Evolutionary conservation across 495 filamentous ascomycete species (phyloP), one percentile per base, ranked within the genome.

Genomic region (Choiromyces venosus): DNA sequence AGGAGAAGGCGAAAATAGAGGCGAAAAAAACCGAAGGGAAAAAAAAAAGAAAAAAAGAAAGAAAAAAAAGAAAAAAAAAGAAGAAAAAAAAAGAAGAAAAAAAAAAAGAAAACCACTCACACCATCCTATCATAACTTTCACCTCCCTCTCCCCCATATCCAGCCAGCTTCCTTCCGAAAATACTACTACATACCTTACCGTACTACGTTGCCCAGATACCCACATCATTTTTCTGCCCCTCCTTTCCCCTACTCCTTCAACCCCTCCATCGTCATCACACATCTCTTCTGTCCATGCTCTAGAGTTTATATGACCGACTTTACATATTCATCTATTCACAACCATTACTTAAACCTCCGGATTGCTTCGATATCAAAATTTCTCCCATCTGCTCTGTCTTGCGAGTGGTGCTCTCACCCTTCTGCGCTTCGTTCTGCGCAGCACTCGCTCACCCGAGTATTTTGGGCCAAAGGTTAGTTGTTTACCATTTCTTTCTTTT

Each of bases 351-450:
- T 44, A 69, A 72, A 64, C 46, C 46, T 76, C 25, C 74, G 21
- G 69, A 77, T 77, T 76, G 56, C 46, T 42, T 66, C 74, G 40
- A 69, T 37, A 66, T 44, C 73, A 37, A 37, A 69, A 35, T 61
- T 68, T 61, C 42, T 39, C 37, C 73, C 73, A 40, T 69, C 66
- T 66, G 66, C 69, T 40, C 46, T 77, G 39, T 76, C 75, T 66
- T n/a, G 75, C 75, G 75, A 76, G 75, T 77, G 75, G 75, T 77
- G 75, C 74, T 76, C 75, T 56, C 75, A 77, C 72, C 75, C 73
- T 68, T 76, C 74, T 46, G 75, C 75, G 75, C 75, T 77, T 77
- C 75, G 74, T 77, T 77, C 75, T 69, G 75, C 75, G 75, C 73
- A 77, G 75, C 73, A 77, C 75, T 77, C 75, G 65, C 75, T 77